phyloP scores from a whole-genome alignment of 768 basidiomycete genomes.

The Collybiopsis luxurians region DNA sequence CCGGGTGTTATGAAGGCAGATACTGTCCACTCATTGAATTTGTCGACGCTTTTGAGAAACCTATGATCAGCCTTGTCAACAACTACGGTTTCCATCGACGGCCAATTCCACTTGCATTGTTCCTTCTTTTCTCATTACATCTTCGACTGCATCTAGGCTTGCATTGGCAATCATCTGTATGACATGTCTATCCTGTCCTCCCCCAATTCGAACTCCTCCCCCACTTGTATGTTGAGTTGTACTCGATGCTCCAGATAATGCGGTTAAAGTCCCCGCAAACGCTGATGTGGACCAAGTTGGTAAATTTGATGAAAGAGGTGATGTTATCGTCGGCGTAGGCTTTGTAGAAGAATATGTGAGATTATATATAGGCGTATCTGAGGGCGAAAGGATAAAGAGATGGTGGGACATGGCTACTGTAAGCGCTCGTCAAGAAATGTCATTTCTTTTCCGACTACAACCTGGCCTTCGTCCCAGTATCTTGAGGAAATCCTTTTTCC shows the following conservation, averaged over 20 bases:
- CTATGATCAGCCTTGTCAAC: too few relatives aligned
- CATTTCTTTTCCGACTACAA: conserved; percentile 1
- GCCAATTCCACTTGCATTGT: conserved; percentile 52
- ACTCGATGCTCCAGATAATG: conserved; percentile 81
- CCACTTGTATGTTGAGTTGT: conserved; percentile 66
- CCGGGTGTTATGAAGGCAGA: conserved; percentile 95
- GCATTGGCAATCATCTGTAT: conserved; percentile 99
- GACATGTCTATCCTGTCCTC: conserved; percentile 87
- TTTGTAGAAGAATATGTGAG: conserved; percentile 82
- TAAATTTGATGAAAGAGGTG: conserved; percentile 76
- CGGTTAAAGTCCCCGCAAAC: conserved; percentile 86
- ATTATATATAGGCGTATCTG: conserved; percentile 83
- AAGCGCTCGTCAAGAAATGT: background rate
- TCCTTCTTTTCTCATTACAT: conserved; percentile 81
- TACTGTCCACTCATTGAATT: conserved; percentile 98
- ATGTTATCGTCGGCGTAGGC: conserved; percentile 54
- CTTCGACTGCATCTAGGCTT: conserved; percentile 92
- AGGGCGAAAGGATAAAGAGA: conserved; percentile 80
- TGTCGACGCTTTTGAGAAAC: conserved; percentile 94
- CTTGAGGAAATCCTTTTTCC: background rate
- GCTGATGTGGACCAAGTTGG: conserved; percentile 91
- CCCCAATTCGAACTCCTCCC: conserved; percentile 67
- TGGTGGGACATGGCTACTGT: conserved; percentile 74
- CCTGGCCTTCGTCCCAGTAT: background rate
- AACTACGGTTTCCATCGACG: too few relatives aligned